phyloP scores from a whole-genome alignment of 2,329 filamentous ascomycete species.

The Pseudogymnoascus sp. region DNA sequence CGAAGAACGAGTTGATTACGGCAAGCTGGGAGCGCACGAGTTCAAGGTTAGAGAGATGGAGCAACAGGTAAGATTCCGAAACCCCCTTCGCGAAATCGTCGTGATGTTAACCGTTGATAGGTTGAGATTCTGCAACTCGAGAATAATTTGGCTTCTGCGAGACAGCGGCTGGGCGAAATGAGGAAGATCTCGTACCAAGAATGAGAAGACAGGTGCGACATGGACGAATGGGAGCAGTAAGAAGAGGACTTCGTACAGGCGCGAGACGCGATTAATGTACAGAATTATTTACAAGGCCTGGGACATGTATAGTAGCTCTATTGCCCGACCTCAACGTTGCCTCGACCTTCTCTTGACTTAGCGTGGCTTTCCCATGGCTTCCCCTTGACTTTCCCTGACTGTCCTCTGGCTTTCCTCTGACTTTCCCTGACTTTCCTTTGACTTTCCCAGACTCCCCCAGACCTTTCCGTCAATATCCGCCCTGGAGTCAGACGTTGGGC shows the following conservation, averaged over 20 bases:
- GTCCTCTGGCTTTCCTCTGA: background rate
- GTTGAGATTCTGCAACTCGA: slow-evolving; percentile 96
- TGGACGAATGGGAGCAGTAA: background rate
- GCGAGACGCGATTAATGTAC: background rate
- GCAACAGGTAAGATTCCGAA: slow-evolving; percentile 67
- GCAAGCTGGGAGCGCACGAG: slow-evolving; percentile 80
- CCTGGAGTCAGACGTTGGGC: background rate
- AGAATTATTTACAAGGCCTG: background rate
- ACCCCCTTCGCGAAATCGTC: background rate
- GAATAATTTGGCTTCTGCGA: slow-evolving; percentile 70
- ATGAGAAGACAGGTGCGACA: slow-evolving; percentile 11
- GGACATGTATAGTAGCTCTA: background rate
- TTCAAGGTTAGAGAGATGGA: slow-evolving; percentile 99
- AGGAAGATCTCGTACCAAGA: slow-evolving; percentile 38
- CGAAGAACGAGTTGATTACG: slow-evolving; percentile 80
- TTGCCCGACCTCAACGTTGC: background rate
- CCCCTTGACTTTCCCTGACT: background rate
- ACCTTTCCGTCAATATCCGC: background rate
- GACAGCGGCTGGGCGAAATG: slow-evolving; percentile 89
- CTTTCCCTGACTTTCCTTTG: background rate
- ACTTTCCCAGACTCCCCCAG: background rate
- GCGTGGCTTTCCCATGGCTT: too few species aligned
- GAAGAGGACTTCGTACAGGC: background rate
- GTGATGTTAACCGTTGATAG: slow-evolving; percentile 35
- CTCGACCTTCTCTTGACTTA: background rate